Percentiles rank a stretch among this genome's conserved stretches.
phyloP scores from a whole-genome alignment of 2,329 filamentous ascomycete species.

The Fusarium sp. region DNA sequence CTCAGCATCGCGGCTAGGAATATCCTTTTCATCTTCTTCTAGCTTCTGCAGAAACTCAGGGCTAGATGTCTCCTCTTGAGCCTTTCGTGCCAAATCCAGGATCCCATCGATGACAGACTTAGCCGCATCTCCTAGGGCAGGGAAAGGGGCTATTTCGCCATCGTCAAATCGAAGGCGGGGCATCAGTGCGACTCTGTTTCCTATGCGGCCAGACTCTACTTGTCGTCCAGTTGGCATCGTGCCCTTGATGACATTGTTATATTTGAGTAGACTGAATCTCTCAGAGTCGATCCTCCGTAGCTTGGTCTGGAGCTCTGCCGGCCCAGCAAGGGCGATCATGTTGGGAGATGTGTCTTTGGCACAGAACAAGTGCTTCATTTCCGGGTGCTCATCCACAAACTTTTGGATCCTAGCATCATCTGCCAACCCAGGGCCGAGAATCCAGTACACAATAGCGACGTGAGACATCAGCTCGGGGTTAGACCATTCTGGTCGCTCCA shows the following conservation, averaged over 20 bases:
- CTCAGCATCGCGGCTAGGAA: slow-evolving; percentile 81
- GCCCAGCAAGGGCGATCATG: slow-evolving; percentile 75
- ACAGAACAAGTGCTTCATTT: slow-evolving; percentile 81
- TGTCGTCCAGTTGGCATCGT: slow-evolving; percentile 39
- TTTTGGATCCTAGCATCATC: slow-evolving; percentile 70
- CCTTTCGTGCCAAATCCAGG: slow-evolving; percentile 62
- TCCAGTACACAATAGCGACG: slow-evolving; percentile 81
- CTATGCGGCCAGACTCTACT: slow-evolving; percentile 56
- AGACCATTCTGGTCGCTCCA: slow-evolving; percentile 79
- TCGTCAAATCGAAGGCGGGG: slow-evolving; percentile 60
- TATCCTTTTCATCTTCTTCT: slow-evolving; percentile 66
- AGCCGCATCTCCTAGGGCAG: slow-evolving; percentile 59
- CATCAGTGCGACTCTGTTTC: slow-evolving; percentile 59
- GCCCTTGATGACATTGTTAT: slow-evolving; percentile 62
- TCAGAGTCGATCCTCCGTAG: slow-evolving; percentile 78
- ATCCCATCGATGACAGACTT: slow-evolving; percentile 56
- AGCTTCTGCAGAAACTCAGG: slow-evolving; percentile 61
- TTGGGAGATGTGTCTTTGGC: slow-evolving; percentile 81
- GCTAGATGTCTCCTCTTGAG: slow-evolving; percentile 54
- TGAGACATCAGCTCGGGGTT: slow-evolving; percentile 72
- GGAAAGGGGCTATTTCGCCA: slow-evolving; percentile 57
- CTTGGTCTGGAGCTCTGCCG: slow-evolving; percentile 73
- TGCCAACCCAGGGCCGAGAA: slow-evolving; percentile 76
- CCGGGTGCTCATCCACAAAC: slow-evolving; percentile 73
- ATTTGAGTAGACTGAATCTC: slow-evolving; percentile 77